phyloP scores from a whole-genome alignment of 805 yeast genomes.

The Candida adriatica region DNA sequence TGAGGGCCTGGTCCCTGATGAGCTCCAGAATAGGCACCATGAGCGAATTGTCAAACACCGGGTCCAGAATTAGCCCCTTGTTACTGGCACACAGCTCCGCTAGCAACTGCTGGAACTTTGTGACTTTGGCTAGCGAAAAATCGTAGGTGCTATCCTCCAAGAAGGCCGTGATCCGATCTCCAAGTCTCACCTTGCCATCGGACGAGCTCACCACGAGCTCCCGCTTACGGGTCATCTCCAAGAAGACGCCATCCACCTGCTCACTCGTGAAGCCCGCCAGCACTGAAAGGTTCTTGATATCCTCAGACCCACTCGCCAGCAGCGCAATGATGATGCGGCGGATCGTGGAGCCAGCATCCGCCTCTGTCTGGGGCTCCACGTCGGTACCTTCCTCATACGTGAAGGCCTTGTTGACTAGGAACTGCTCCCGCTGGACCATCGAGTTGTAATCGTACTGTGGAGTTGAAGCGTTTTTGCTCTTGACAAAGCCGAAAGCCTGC shows the following conservation, averaged over 20 bases:
- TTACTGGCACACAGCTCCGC: conserved; percentile 33
- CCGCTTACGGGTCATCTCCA: conserved; percentile 40
- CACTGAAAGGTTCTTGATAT: conserved; percentile 24
- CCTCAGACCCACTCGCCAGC: conserved; percentile 22
- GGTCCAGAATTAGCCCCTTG: conserved; percentile 50
- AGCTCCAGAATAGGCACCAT: conserved; percentile 57
- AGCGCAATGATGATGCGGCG: conserved; percentile 30
- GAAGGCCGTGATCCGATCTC: conserved; percentile 19
- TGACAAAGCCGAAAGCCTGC: conserved; percentile 36
- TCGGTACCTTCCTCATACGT: conserved; percentile 20
- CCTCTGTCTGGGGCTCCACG: not conserved
- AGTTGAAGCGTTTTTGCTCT: conserved; percentile 22
- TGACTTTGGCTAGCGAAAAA: conserved; percentile 37
- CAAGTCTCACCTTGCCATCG: conserved; percentile 33
- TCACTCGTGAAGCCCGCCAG: conserved; percentile 42
- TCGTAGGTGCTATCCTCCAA: conserved; percentile 25
- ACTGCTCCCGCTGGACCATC: conserved; percentile 63
- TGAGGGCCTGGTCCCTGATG: conserved; percentile 35
- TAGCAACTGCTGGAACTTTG: conserved; percentile 38
- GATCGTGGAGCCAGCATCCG: conserved; percentile 16
- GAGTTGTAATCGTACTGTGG: conserved; percentile 49
- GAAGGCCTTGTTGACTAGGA: conserved; percentile 40
- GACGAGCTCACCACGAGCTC: conserved; percentile 44
- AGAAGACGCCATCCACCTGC: conserved; percentile 36
- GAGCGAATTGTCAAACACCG: conserved; percentile 51